Conservation (phyloP, 495 filamentous ascomycete genomes). For the Penicillium coprophilum region DNA sequence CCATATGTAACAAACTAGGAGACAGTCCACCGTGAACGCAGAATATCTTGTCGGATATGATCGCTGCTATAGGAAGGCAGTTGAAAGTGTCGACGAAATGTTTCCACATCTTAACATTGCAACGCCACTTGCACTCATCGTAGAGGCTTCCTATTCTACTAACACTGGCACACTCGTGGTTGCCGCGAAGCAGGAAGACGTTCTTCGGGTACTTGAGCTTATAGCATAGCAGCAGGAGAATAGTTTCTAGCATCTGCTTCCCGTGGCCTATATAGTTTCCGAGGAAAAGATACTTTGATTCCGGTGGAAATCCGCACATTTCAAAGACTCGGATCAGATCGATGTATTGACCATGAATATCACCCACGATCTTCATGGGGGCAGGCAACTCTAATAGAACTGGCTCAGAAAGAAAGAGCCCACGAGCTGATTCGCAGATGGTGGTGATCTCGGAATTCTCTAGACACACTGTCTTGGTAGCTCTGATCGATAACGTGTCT, state of each 20-base stretch:
- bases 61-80: slow-evolving; percentile 88
- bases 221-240: slow-evolving; percentile 91
- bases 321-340: slow-evolving; percentile 97
- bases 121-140: slow-evolving; percentile 96
- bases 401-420: slow-evolving; percentile 88
- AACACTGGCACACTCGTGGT: slow-evolving; percentile 98
- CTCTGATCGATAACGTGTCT: slow-evolving; percentile 93
- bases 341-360: slow-evolving; percentile 97
- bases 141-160: slow-evolving; percentile 99
- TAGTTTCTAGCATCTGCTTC: slow-evolving; percentile 95
- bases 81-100: slow-evolving; percentile 99
- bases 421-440: slow-evolving; percentile 81
- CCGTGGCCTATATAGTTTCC: slow-evolving; percentile 98
- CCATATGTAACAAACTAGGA: slow-evolving; percentile 90
- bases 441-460: slow-evolving; percentile 97
- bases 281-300: slow-evolving; percentile 90
- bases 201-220: slow-evolving; percentile 99
- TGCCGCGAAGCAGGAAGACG: slow-evolving; percentile 94
- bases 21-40: slow-evolving; percentile 97
- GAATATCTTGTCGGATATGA: slow-evolving; percentile 97
- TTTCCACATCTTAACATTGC: slow-evolving; percentile 99
- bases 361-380: slow-evolving; percentile 96
- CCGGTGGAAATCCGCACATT: slow-evolving; percentile 97
- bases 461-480: slow-evolving; percentile 93
- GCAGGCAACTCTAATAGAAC: slow-evolving; percentile 86